phyloP scores from a whole-genome alignment of 1,139 yeast species.

The Nadsonia starkeyi-henricii region DNA sequence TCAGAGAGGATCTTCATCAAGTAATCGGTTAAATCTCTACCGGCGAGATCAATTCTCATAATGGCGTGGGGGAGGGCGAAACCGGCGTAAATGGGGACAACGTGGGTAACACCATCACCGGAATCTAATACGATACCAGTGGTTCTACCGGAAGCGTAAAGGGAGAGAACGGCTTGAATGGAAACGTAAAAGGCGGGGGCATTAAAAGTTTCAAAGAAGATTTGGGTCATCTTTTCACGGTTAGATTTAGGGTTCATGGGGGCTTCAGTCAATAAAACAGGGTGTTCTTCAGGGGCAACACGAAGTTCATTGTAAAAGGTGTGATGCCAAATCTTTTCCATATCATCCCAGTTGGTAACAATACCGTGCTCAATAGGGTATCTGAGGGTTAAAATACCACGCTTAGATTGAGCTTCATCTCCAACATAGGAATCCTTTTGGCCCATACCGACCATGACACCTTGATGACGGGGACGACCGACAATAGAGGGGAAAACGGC shows the following conservation, averaged over 20 bases:
- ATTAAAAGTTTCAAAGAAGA: slow-evolving; percentile 96
- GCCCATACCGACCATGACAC: slow-evolving; percentile 97
- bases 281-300: slow-evolving; percentile 99
- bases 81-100: slow-evolving; percentile 99
- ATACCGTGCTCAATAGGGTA: slow-evolving; percentile 99
- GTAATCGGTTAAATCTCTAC: slow-evolving; percentile 98
- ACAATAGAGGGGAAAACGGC: slow-evolving; percentile 99
- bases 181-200: slow-evolving; percentile 98
- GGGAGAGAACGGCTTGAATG: slow-evolving; percentile 94
- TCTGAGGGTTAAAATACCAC: slow-evolving; percentile 98
- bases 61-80: slow-evolving; percentile 98
- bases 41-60: slow-evolving; percentile 97
- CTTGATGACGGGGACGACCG: slow-evolving; percentile 99
- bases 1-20: slow-evolving; percentile 96
- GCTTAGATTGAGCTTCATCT: slow-evolving; percentile 99
- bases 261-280: slow-evolving; percentile 94
- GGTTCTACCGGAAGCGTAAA: slow-evolving; percentile 98
- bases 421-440: slow-evolving; percentile 99
- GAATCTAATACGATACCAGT: slow-evolving; percentile 99
- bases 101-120: slow-evolving; percentile 99
- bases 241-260: slow-evolving; percentile 98
- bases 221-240: slow-evolving; percentile 99
- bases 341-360: slow-evolving; percentile 99
- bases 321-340: slow-evolving; percentile 99
- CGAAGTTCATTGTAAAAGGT: slow-evolving; percentile 94